These are phyloP conservation scores for Dactylellina leptospora DNA, from an alignment of 2,329 filamentous ascomycete genomes.

Conservation along the genomic window DNA sequence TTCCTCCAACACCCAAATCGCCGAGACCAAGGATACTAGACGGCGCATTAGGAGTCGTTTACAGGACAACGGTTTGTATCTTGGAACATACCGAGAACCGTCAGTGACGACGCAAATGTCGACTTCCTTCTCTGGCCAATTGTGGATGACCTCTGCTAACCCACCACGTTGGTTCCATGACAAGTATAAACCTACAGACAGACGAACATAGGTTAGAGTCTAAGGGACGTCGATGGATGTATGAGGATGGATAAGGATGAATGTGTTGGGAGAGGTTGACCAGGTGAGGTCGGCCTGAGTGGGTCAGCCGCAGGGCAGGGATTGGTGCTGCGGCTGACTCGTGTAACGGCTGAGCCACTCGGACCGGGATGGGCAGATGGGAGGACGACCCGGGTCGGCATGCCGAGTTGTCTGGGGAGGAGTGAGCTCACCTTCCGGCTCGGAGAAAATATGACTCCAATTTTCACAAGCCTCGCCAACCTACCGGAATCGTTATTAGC, in stretches of 20 bases:
- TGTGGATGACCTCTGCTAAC: constrained; percentile 84
- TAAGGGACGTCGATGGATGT: not conserved
- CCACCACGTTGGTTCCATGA: constrained; percentile 94
- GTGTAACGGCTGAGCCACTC: not conserved
- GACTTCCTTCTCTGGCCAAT: constrained; percentile 89
- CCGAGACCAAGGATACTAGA: constrained; percentile 78
- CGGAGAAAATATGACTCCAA: constrained; percentile 95
- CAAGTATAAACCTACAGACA: constrained; percentile 70
- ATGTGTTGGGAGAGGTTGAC: constrained; percentile 52
- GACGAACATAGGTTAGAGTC: not conserved
- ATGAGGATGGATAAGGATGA: not conserved
- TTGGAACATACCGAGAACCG: constrained; percentile 71
- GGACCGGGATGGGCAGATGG: constrained; percentile 10
- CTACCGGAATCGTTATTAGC: constrained; percentile 32
- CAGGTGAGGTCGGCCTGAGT: constrained; percentile 49
- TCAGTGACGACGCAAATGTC: constrained; percentile 98
- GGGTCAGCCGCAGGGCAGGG: constrained; percentile 13
- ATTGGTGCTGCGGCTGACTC: constrained; percentile 21
- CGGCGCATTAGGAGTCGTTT: constrained; percentile 60
- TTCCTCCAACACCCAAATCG: constrained; percentile 94
- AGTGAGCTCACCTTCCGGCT: constrained; percentile 76
- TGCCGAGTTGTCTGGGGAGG: constrained; percentile 33
- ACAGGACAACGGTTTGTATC: not conserved
- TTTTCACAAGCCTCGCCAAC: constrained; percentile 93
- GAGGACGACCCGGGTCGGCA: constrained; percentile 27